Percentiles rank a stretch among this genome's conserved stretches.
phyloP scores from a whole-genome alignment of 768 basidiomycete genomes.

The Tulasnella sp. region DNA sequence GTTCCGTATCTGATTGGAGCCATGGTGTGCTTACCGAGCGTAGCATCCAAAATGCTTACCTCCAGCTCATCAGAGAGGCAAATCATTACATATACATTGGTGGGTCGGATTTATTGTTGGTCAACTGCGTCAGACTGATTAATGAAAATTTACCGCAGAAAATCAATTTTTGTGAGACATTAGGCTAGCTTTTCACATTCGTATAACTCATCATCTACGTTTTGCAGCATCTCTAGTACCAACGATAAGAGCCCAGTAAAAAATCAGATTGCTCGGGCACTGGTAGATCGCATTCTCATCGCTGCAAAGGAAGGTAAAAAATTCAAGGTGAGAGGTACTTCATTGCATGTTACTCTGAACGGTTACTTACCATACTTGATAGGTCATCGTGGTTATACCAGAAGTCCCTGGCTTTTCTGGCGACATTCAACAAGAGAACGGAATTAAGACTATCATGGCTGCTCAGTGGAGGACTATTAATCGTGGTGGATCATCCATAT shows the following conservation, averaged over 20 bases:
- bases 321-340: slow-evolving; percentile 47
- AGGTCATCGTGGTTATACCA: slow-evolving; percentile 81
- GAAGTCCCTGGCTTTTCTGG: slow-evolving; percentile 87
- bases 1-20: slow-evolving; percentile 90
- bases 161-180: slow-evolving; percentile 78
- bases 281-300: slow-evolving; percentile 68
- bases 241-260: slow-evolving; percentile 47
- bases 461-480: slow-evolving; percentile 64
- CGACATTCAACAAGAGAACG: slow-evolving; percentile 51
- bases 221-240: slow-evolving; percentile 61
- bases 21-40: slow-evolving; percentile 82
- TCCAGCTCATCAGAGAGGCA: slow-evolving; percentile 67
- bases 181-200: not conserved
- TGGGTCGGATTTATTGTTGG: slow-evolving; percentile 26
- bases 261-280: slow-evolving; percentile 71
- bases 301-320: slow-evolving; percentile 56
- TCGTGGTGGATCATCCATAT: slow-evolving; percentile 75
- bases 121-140: slow-evolving; percentile 4
- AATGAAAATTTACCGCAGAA: slow-evolving; percentile 28
- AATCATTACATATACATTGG: slow-evolving; percentile 89
- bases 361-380: not conserved
- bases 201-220: not conserved
- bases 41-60: slow-evolving; percentile 87
- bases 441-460: slow-evolving; percentile 73
- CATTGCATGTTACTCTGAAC: not conserved